These are phyloP conservation scores for Arachnopeziza araneosa DNA, from an alignment of 2,329 filamentous ascomycete species.

Conservation along the genomic window DNA sequence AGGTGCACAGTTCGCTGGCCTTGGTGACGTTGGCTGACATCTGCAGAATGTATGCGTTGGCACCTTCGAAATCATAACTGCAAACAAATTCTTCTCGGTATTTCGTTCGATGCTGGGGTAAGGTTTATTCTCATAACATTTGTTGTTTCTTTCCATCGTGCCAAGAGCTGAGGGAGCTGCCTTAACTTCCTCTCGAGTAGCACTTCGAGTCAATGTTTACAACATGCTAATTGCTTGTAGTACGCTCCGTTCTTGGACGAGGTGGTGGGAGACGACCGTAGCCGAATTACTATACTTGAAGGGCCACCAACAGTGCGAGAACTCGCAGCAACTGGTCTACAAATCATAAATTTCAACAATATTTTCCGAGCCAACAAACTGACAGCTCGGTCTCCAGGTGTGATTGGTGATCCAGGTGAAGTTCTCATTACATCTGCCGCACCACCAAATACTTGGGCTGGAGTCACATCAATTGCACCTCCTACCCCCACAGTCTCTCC, in stretches of 20 bases:
- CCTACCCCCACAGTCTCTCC: slow-evolving; percentile 18
- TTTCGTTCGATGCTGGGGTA: slow-evolving; percentile 52
- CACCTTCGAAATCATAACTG: slow-evolving; percentile 57
- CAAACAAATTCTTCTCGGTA: slow-evolving; percentile 54
- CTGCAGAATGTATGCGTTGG: slow-evolving; percentile 40
- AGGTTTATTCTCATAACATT: no score
- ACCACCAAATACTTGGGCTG: slow-evolving; percentile 26
- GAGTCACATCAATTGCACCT: slow-evolving; percentile 24
- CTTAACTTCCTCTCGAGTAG: no score
- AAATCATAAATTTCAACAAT: slow-evolving; percentile 41
- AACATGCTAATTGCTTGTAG: no score
- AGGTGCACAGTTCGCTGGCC: slow-evolving; percentile 35
- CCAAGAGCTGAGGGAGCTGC: no score
- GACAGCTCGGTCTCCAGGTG: slow-evolving; percentile 29
- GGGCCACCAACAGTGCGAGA: slow-evolving; percentile 47
- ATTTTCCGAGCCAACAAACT: slow-evolving; percentile 53
- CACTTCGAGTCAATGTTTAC: no score
- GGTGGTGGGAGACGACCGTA: slow-evolving; percentile 41
- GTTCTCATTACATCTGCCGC: slow-evolving; percentile 20
- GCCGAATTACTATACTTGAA: slow-evolving; percentile 49
- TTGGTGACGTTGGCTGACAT: slow-evolving; percentile 10
- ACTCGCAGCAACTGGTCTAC: slow-evolving; percentile 41
- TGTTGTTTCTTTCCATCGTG: no score
- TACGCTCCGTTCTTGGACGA: slow-evolving; percentile 56
- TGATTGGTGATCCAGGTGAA: neutral